Evolutionary conservation across 345 rosid genomes (phyloP).

Genomic region (Boechera divaricarpa): DNA sequence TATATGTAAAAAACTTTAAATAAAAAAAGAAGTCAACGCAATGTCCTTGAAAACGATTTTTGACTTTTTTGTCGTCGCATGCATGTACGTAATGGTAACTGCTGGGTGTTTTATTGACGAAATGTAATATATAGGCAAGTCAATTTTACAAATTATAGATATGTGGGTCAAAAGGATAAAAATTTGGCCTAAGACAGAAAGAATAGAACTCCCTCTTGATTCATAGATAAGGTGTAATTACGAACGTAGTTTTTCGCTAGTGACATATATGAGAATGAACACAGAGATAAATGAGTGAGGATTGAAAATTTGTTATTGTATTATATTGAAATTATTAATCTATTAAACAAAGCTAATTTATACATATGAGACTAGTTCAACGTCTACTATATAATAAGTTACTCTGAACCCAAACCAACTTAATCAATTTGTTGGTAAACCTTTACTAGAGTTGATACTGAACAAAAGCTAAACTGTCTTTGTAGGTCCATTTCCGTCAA

Average conservation of each 20-base stretch:
- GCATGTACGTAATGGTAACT: slow-evolving; percentile 1
- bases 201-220: too few relatives aligned
- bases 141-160: not conserved
- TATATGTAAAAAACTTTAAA: not conserved
- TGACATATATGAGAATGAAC: not conserved
- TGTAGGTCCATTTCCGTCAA: not conserved
- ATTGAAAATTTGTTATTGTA: not conserved
- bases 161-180: not conserved
- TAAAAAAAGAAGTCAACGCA: not conserved
- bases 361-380: not conserved
- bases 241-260: too few relatives aligned
- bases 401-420: not conserved
- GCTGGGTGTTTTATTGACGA: not conserved
- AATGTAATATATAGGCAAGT: not conserved
- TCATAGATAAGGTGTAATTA: not conserved
- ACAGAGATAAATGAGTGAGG: not conserved
- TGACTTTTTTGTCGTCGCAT: slow-evolving; percentile 18
- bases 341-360: not conserved
- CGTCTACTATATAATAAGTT: not conserved
- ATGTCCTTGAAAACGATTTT: not conserved
- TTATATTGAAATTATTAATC: not conserved
- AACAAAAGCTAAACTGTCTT: not conserved
- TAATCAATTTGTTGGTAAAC: not conserved
- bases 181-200: not conserved
- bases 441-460: too few relatives aligned